A percentile compares a stretch with the other conserved stretches of the same genome.
These are phyloP conservation scores for Rhynchosporium agropyri DNA, from an alignment of 2,329 filamentous ascomycete genomes.

Conservation along the genomic window DNA sequence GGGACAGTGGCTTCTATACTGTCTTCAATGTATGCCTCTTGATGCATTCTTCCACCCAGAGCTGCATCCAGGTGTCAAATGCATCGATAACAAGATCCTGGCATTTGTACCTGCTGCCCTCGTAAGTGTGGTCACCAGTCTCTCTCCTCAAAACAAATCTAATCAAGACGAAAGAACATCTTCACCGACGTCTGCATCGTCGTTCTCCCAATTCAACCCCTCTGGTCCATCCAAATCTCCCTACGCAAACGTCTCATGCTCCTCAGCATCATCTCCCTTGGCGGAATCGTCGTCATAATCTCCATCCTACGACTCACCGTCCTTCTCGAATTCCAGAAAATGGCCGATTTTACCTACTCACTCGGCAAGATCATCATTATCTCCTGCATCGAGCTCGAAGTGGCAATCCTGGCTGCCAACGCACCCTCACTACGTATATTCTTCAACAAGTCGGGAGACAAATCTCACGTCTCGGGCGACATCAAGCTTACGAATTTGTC, in stretches of 20 bases:
- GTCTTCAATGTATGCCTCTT: conserved; percentile 42
- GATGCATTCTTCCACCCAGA: conserved; percentile 40
- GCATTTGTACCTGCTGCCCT: conserved; percentile 26
- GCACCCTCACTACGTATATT: conserved; percentile 38
- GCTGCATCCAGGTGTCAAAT: conserved; percentile 35
- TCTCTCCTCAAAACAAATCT: not conserved
- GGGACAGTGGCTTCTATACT: conserved; percentile 39
- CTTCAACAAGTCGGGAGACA: not conserved
- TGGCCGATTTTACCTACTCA: conserved; percentile 38
- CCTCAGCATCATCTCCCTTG: conserved; percentile 39
- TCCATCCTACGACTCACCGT: conserved; percentile 26
- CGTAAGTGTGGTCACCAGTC: not conserved
- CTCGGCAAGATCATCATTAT: conserved; percentile 43
- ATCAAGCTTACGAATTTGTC: conserved; percentile 4
- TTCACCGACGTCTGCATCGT: conserved; percentile 37
- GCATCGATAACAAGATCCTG: conserved; percentile 29
- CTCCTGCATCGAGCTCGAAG: conserved; percentile 41
- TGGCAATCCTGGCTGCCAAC: conserved; percentile 43
- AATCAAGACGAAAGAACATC: conserved; percentile 8
- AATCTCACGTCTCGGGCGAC: not conserved
- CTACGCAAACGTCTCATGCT: conserved; percentile 30
- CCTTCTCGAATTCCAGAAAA: conserved; percentile 31
- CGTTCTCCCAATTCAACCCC: conserved; percentile 45
- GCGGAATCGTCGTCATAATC: conserved; percentile 38
- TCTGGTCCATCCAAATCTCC: conserved; percentile 50